Evolutionary conservation across 345 rosid species (phyloP).

Genomic region (Tarenaya hassleriana): DNA sequence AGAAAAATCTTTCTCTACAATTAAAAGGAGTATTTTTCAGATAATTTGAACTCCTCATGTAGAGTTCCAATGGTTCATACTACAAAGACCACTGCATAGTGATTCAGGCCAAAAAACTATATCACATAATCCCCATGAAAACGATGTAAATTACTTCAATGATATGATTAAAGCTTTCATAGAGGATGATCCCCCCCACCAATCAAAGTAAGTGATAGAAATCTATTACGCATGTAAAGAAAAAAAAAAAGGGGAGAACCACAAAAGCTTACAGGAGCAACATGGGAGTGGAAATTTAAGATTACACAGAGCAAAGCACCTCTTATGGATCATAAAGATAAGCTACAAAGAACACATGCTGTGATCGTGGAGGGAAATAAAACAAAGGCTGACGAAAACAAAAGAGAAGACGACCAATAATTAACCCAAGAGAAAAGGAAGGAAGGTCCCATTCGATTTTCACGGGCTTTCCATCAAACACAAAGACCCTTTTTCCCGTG

Average conservation of each 20-base stretch:
- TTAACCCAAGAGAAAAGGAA: slow-evolving; percentile 17
- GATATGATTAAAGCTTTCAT: slow-evolving; percentile 11
- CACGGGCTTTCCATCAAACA: slow-evolving; percentile 25
- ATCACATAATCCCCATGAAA: slow-evolving; percentile 16
- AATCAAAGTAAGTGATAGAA: slow-evolving; percentile 14
- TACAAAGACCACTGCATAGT: background rate
- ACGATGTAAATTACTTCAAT: background rate
- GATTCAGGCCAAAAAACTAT: background rate
- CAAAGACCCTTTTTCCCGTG: slow-evolving; percentile 22
- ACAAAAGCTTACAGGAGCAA: slow-evolving; percentile 16
- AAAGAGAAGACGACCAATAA: slow-evolving; percentile 18
- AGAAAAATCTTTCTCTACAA: slow-evolving; percentile 13
- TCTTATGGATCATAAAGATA: slow-evolving; percentile 17
- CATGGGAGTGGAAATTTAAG: slow-evolving; percentile 12
- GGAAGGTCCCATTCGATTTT: slow-evolving; percentile 16
- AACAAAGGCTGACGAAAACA: slow-evolving; percentile 7
- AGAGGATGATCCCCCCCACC: slow-evolving; percentile 19
- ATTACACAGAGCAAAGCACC: slow-evolving; percentile 18
- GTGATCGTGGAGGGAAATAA: slow-evolving; percentile 17
- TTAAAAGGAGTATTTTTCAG: background rate
- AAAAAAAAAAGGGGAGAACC: background rate
- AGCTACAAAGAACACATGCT: slow-evolving; percentile 10
- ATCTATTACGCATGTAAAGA: slow-evolving; percentile 16
- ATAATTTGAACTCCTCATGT: background rate
- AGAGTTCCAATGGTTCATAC: background rate